Percentiles rank a stretch among this genome's conserved stretches.
Conservation (phyloP, 129 eudicot species). For the Flaveria sonorensis region DNA sequence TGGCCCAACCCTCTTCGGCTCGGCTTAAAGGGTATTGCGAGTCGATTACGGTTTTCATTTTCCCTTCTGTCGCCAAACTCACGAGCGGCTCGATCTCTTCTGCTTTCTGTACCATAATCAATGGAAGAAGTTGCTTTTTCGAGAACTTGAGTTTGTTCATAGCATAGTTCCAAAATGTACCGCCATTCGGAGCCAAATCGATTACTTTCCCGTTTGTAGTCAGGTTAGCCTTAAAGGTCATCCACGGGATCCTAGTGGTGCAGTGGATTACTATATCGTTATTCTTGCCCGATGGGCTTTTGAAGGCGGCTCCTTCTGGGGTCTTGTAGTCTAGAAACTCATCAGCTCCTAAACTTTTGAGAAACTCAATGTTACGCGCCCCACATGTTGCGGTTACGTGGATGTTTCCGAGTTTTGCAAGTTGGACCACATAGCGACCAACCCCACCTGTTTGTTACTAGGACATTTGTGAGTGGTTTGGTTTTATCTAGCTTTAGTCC, state of each 20-base stretch:
- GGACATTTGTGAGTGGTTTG: constrained; percentile 51
- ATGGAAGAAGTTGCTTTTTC: constrained; percentile 58
- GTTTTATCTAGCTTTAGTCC: constrained; percentile 53
- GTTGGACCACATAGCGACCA: constrained; percentile 70
- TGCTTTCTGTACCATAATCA: constrained; percentile 42
- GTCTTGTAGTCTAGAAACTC: constrained; percentile 68
- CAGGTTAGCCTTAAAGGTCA: constrained; percentile 50
- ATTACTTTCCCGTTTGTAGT: constrained; percentile 51
- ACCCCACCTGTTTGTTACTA: constrained; percentile 66
- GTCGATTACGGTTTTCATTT: constrained; percentile 60
- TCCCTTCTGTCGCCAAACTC: constrained; percentile 61
- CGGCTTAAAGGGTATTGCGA: constrained; percentile 56
- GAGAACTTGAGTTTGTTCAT: constrained; percentile 61
- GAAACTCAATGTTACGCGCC: constrained; percentile 60
- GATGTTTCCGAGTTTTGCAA: constrained; percentile 64
- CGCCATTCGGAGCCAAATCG: constrained; percentile 50
- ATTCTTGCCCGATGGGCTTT: constrained; percentile 60
- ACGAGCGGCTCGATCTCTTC: constrained; percentile 52
- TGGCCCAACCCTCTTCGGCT: constrained; percentile 75
- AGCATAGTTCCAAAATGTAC: constrained; percentile 52
- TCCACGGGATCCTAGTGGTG: constrained; percentile 57
- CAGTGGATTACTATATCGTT: constrained; percentile 59
- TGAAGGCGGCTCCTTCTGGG: constrained; percentile 60
- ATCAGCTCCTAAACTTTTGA: constrained; percentile 61
- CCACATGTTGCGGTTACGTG: constrained; percentile 69